Base-by-base conservation (phyloP, 176 grass and related monocot genomes). In the Zoysia pacifica region DNA sequence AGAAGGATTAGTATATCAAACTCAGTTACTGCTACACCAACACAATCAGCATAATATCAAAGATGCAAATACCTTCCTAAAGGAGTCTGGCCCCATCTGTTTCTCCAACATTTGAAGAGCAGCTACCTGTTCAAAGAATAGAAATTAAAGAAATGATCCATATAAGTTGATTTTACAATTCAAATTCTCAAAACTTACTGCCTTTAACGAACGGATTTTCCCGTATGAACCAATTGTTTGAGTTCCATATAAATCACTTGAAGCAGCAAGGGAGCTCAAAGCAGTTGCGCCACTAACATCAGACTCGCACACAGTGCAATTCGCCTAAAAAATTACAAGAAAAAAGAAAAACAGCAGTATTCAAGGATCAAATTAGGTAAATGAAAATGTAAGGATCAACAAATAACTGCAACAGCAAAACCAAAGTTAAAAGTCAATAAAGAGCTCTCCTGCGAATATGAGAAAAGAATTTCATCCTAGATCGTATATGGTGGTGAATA, bases 71-170 rank as follows among this genome's bases (percentile, higher is more conserved):
- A 47, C 96, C 92, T 98, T 98, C 16, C 83, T 81, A 62, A 98
- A 98, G 72, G 88, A 87, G 66, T 98, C 92, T 69, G 96, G 96
- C 1, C 96, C 96, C 92, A 98, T 98, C 66, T 98, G 96, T 78
- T 98, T 98, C 87, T 98, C 96, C 84, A 98, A 79, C 93, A 94
- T 98, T 90, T 98, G 92, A 82, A 98, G 88, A 81, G 94, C 88
- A 69, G 96, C 83, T 46, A 94, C 86, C 96, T 98, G 85, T 83
- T 28, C 70, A 69, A 53, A 83, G 19, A 81, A 75, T 41, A 85
- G 13, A 28, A 28, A 74, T 52, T 73, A 41, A 87, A 70, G 79
- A 41, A 85, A 71, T 10, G 36, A 68, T 67, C 15, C 41, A 83
- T 73, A 56, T 68, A 79, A 71, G n/a, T 37, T 44, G 65, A 46